A percentile compares a stretch with the other conserved stretches of the same genome.
Evolutionary conservation across 2,329 filamentous ascomycete genomes (phyloP).

Genomic region (Pseudogymnoascus pannorum): DNA sequence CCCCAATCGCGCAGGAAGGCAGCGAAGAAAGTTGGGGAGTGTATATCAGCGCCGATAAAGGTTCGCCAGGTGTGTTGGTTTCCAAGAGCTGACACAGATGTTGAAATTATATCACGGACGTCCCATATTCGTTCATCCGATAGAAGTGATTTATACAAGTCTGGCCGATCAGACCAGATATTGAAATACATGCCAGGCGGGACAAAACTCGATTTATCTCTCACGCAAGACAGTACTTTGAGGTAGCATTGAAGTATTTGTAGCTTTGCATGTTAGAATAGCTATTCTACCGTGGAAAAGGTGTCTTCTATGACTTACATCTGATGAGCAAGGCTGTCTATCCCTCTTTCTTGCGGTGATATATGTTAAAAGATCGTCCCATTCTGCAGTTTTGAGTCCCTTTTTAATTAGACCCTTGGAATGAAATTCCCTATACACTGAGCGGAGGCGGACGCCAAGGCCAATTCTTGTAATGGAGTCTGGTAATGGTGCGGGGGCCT

Average conservation of each 20-base stretch:
- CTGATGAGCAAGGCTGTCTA: background rate
- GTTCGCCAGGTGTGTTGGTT: background rate
- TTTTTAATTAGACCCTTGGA: background rate
- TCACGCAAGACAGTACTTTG: background rate
- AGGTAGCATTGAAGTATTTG: background rate
- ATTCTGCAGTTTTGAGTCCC: background rate
- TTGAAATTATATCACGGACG: background rate
- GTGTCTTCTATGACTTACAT: background rate
- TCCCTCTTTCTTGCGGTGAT: background rate
- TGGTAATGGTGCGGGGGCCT: background rate
- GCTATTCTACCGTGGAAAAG: background rate
- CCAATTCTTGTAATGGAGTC: background rate
- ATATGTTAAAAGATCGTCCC: background rate
- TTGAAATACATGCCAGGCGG: background rate
- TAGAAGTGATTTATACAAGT: background rate
- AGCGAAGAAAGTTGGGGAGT: background rate
- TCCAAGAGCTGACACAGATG: background rate
- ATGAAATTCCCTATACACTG: background rate
- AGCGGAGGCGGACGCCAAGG: background rate
- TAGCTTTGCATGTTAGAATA: background rate
- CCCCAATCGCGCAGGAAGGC: background rate
- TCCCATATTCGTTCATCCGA: background rate
- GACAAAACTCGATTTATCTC: background rate
- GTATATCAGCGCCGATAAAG: background rate
- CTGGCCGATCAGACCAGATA: background rate